Evolutionary conservation across 1,139 yeast genomes (phyloP).

Genomic region (Yamadazyma epiphylla): DNA sequence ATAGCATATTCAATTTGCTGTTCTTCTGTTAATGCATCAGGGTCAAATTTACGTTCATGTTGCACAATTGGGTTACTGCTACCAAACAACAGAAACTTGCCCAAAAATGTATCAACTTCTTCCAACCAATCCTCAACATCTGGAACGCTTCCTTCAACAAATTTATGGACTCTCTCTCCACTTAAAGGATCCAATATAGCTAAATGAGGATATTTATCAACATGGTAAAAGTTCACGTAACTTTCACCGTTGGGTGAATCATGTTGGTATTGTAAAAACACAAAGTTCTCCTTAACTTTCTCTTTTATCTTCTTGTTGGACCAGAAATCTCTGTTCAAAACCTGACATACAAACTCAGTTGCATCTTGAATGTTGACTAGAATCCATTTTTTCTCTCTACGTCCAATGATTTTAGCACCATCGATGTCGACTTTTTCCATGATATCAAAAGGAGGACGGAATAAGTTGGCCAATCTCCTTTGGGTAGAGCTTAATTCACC

Average conservation of each 20-base stretch:
- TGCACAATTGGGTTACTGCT: slow-evolving; percentile 66
- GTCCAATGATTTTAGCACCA: slow-evolving; percentile 66
- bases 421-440: slow-evolving; percentile 67
- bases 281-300: slow-evolving; percentile 60
- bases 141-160: slow-evolving; percentile 65
- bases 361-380: slow-evolving; percentile 83
- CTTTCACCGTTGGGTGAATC: slow-evolving; percentile 72
- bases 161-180: slow-evolving; percentile 77
- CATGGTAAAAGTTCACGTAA: slow-evolving; percentile 69
- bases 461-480: slow-evolving; percentile 69
- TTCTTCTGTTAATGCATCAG: slow-evolving; percentile 69
- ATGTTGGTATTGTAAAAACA: slow-evolving; percentile 76
- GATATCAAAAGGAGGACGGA: slow-evolving; percentile 91
- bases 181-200: slow-evolving; percentile 93
- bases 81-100: slow-evolving; percentile 60
- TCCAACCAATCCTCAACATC: slow-evolving; percentile 53
- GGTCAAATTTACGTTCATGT: slow-evolving; percentile 52
- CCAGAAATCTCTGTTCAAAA: slow-evolving; percentile 92
- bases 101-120: slow-evolving; percentile 57
- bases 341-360: slow-evolving; percentile 83
- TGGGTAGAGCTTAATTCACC: slow-evolving; percentile 56
- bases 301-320: slow-evolving; percentile 64
- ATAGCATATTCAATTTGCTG: slow-evolving; percentile 81
- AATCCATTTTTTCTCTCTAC: slow-evolving; percentile 70
- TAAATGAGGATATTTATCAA: slow-evolving; percentile 73